phyloP scores from a whole-genome alignment of 768 basidiomycete genomes.

The Lentinula sp. region DNA sequence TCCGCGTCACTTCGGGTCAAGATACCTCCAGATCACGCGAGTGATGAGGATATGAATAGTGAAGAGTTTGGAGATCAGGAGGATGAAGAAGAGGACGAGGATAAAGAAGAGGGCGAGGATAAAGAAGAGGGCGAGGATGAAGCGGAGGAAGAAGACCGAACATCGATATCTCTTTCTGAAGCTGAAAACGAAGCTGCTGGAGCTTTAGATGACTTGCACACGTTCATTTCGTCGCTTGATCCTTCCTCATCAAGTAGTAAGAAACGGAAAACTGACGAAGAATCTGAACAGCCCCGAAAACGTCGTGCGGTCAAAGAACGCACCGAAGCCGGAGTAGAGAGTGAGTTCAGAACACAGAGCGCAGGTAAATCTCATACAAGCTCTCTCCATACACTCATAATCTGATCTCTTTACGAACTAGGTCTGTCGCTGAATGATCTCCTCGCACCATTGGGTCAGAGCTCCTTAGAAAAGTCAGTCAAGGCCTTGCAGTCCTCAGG shows the following conservation, averaged over 20 bases:
- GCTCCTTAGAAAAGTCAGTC: constrained; percentile 65
- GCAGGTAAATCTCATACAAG: constrained; percentile 30
- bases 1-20: constrained; percentile 21
- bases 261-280: constrained; percentile 65
- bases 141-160: constrained; percentile 41
- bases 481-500: constrained; percentile 38
- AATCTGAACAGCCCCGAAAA: constrained; percentile 32
- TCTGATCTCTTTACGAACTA: constrained; percentile 24
- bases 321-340: constrained; percentile 75
- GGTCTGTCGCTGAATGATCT: constrained; percentile 65
- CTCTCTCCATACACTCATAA: background rate
- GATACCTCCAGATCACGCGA: background rate
- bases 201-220: constrained; percentile 64
- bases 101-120: constrained; percentile 14
- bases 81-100: constrained; percentile 23
- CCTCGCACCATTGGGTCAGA: constrained; percentile 62
- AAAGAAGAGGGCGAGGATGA: constrained; percentile 17
- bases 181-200: constrained; percentile 45
- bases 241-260: constrained; percentile 30
- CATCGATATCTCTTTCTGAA: constrained; percentile 41
- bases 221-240: constrained; percentile 66
- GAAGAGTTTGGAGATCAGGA: constrained; percentile 26
- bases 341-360: constrained; percentile 63
- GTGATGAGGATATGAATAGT: constrained; percentile 11
- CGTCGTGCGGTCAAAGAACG: constrained; percentile 63